Conservation (phyloP, 306 rosid genomes). For the Cucurbita moschata region DNA sequence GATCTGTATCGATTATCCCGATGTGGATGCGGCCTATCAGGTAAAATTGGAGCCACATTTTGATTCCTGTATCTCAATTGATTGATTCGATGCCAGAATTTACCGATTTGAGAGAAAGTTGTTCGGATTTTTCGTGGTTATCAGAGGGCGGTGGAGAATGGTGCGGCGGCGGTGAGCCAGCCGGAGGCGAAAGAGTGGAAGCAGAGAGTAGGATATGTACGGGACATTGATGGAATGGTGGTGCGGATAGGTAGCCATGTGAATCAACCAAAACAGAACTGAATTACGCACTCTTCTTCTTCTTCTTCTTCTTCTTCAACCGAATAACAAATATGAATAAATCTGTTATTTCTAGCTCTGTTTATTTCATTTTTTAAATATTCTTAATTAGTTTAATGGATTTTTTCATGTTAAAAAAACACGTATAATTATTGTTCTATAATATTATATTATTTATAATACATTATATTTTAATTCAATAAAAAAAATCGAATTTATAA, state of each 20-base stretch:
- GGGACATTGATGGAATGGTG: constrained; percentile 61
- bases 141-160: constrained; percentile 75
- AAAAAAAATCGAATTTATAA: too few species aligned
- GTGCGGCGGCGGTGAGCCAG: constrained; percentile 55
- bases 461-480: too few species aligned
- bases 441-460: too few species aligned
- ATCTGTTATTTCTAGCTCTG: not conserved
- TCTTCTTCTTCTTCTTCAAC: not conserved
- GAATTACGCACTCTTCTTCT: not conserved
- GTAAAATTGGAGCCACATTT: constrained; percentile 7
- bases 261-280: constrained; percentile 19
- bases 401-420: too few species aligned
- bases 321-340: not conserved
- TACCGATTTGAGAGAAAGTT: not conserved
- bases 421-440: too few species aligned
- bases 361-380: too few species aligned
- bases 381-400: too few species aligned
- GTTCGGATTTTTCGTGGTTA: not conserved
- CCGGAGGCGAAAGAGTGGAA: constrained; percentile 77
- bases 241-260: constrained; percentile 68
- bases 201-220: constrained; percentile 75
- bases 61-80: not conserved
- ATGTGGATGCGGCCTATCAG: constrained; percentile 68
- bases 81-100: not conserved
- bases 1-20: constrained; percentile 52